Conservation (phyloP, 2,329 filamentous ascomycete species). For the Penicillium oxalicum region DNA sequence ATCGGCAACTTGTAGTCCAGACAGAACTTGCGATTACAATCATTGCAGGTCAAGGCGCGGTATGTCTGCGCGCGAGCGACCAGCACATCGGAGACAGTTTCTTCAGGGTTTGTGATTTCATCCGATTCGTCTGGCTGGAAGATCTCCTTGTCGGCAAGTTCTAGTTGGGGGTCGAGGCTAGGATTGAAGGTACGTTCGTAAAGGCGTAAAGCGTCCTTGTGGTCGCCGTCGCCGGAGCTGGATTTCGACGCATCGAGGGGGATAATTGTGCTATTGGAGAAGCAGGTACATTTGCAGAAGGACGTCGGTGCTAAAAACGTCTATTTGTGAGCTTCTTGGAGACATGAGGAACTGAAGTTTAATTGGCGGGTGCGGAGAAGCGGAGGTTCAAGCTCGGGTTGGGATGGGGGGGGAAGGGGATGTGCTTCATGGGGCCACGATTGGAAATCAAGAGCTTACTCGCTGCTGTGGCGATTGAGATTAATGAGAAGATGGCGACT, state of each 20-base stretch:
- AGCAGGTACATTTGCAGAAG: conserved; percentile 68
- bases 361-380: neutral
- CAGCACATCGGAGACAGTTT: neutral
- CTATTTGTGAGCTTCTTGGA: neutral
- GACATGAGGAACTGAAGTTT: neutral
- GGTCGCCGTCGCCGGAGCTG: conserved; percentile 14
- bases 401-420: neutral
- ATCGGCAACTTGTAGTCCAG: conserved; percentile 56
- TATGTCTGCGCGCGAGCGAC: conserved; percentile 31
- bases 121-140: neutral
- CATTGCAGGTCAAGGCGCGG: conserved; percentile 51
- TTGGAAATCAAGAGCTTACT: conserved; percentile 24
- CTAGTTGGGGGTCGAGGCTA: conserved; percentile 11
- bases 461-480: conserved; percentile 29
- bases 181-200: conserved; percentile 15
- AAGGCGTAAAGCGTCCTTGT: conserved; percentile 19
- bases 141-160: neutral
- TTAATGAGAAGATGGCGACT: conserved; percentile 21
- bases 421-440: neutral
- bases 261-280: conserved; percentile 62
- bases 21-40: conserved; percentile 64
- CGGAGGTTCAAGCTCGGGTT: neutral
- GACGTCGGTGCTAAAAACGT: conserved; percentile 44
- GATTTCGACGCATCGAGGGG: conserved; percentile 47
- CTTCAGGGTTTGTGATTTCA: neutral